Evolutionary conservation across 176 grass and related monocot species (phyloP).

Genomic region (Rhipidocladum racemiflorum): DNA sequence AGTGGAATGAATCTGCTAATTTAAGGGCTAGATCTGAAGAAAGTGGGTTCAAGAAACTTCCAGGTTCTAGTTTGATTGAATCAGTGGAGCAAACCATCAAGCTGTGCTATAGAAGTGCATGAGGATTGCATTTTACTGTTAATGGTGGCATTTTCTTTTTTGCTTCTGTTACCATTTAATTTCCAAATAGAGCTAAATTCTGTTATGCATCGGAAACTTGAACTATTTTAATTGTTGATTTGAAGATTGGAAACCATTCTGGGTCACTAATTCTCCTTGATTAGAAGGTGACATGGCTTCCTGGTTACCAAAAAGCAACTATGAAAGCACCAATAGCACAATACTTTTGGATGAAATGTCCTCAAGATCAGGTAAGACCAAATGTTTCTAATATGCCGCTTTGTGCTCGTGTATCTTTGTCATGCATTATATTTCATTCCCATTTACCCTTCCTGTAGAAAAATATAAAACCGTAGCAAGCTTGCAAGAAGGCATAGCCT

Average conservation of each 20-base stretch:
- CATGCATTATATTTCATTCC: not conserved
- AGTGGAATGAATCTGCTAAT: constrained; percentile 55
- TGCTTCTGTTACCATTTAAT: too few species aligned
- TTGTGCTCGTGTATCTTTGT: not conserved
- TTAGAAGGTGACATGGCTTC: not conserved
- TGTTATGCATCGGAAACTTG: not conserved
- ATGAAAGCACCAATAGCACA: not conserved
- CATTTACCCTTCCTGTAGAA: constrained; percentile 10
- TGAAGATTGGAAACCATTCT: not conserved
- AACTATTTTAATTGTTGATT: not conserved
- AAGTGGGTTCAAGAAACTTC: constrained; percentile 45
- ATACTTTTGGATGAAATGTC: constrained; percentile 1
- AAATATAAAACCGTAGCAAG: constrained; percentile 8
- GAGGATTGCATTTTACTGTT: not conserved
- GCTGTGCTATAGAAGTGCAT: not conserved
- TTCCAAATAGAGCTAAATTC: too few species aligned
- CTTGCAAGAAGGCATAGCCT: not conserved
- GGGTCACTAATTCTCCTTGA: not conserved
- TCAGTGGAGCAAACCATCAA: constrained; percentile 31
- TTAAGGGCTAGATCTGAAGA: constrained; percentile 37
- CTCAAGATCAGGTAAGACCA: constrained; percentile 28
- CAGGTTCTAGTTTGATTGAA: constrained; percentile 64
- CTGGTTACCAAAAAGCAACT: not conserved
- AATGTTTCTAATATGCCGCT: not conserved
- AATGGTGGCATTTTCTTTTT: not conserved